A percentile compares a stretch with the other conserved stretches of the same genome.
Conservation (phyloP, 2,329 filamentous ascomycete species). For the Diaporthe amygdali region DNA sequence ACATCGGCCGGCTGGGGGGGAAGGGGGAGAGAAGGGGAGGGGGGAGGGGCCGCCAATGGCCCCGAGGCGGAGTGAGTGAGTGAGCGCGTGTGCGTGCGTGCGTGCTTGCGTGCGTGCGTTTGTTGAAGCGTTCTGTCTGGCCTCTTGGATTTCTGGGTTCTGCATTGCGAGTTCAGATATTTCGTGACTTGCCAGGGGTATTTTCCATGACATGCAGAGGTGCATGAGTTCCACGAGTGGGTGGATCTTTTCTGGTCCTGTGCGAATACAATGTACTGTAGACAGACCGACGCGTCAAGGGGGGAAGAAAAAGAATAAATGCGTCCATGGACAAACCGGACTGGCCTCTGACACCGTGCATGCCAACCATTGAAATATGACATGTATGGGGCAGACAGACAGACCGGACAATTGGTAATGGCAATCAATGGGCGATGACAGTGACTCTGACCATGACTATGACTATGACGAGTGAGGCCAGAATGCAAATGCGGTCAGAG, state of each 20-base stretch:
- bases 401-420: neutral
- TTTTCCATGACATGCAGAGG: constrained; percentile 5
- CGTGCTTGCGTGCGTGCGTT: neutral
- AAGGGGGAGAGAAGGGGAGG: neutral
- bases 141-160: neutral
- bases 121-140: neutral
- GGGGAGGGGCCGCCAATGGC: neutral
- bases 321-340: neutral
- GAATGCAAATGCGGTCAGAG: constrained; percentile 7
- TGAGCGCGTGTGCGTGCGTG: neutral
- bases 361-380: neutral
- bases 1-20: neutral
- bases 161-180: neutral
- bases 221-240: constrained; percentile 5
- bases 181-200: constrained; percentile 6
- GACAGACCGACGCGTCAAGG: neutral
- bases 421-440: neutral
- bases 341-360: neutral
- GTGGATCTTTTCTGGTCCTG: neutral
- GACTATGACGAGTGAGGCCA: neutral
- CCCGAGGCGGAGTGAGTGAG: neutral
- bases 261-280: neutral
- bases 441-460: neutral
- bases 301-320: neutral
- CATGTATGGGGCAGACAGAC: neutral